Conservation (phyloP, 495 filamentous ascomycete genomes). For the Podospora fimiseda region DNA sequence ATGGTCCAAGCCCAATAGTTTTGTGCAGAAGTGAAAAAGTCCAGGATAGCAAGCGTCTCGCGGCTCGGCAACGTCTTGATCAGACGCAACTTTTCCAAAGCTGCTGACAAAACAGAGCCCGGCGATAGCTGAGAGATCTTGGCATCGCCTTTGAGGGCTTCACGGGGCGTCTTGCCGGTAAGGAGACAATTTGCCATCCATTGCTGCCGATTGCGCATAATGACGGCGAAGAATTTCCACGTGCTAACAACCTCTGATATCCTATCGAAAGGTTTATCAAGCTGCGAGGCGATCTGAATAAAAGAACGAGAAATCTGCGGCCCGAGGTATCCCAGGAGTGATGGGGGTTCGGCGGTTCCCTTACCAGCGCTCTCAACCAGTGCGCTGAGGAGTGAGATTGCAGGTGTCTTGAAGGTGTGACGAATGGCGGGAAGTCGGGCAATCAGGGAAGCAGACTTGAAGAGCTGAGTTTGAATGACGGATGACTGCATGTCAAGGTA, state of each 20-base stretch:
- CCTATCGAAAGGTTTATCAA: constrained; percentile 70
- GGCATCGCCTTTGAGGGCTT: constrained; percentile 54
- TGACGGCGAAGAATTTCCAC: constrained; percentile 81
- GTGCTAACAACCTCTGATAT: constrained; percentile 54
- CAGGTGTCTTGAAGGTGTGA: constrained; percentile 56
- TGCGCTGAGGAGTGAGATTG: constrained; percentile 63
- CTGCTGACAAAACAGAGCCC: constrained; percentile 65
- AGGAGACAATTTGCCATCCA: constrained; percentile 92
- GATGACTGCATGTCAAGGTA: constrained; percentile 54
- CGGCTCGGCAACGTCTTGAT: constrained; percentile 57
- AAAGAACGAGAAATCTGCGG: constrained; percentile 76
- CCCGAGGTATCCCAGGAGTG: constrained; percentile 80
- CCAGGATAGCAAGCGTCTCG: constrained; percentile 65
- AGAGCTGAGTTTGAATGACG: constrained; percentile 69
- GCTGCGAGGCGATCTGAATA: constrained; percentile 64
- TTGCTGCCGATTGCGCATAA: constrained; percentile 85
- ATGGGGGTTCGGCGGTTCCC: constrained; percentile 67
- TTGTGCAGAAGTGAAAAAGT: constrained; percentile 78
- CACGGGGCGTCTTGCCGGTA: constrained; percentile 75
- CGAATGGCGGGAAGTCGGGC: constrained; percentile 72
- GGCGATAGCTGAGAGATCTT: constrained; percentile 42
- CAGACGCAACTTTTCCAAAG: constrained; percentile 63
- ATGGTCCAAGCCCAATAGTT: constrained; percentile 93
- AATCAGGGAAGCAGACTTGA: constrained; percentile 66
- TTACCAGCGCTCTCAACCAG: constrained; percentile 64